Evolutionary conservation across 306 rosid species (phyloP).

Genomic region (Lathyrus sativus): DNA sequence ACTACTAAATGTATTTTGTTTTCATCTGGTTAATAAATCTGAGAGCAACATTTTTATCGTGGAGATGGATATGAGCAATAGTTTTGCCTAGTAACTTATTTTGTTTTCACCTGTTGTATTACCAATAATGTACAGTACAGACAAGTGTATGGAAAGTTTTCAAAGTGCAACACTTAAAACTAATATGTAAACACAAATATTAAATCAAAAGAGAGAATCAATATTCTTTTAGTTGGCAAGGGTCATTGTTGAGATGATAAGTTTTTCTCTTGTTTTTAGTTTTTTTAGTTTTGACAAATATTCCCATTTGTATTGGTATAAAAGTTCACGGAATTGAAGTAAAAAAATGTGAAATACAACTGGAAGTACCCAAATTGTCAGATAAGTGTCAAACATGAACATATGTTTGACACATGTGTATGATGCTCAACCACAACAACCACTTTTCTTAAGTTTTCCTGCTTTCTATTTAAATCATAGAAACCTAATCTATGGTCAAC

Average conservation of each 20-base stretch:
- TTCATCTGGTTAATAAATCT: neutral
- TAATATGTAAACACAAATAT: neutral
- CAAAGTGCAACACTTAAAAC: neutral
- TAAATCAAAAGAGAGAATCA: conserved; percentile 10
- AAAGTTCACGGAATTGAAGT: neutral
- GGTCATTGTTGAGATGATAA: neutral
- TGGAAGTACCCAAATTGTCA: neutral
- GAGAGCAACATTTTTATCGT: neutral
- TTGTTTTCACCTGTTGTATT: neutral
- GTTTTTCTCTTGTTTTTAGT: neutral
- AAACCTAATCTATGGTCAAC: conserved; percentile 10
- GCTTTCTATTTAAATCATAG: conserved; percentile 5
- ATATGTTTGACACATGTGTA: neutral
- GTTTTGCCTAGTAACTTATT: too few species aligned
- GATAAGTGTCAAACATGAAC: neutral
- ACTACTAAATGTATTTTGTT: conserved; percentile 10
- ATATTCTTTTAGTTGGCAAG: neutral
- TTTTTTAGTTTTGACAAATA: neutral
- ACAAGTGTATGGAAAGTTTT: neutral
- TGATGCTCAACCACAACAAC: neutral
- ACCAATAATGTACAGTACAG: neutral
- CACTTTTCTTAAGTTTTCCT: neutral
- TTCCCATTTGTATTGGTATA: neutral
- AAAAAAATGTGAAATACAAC: neutral
- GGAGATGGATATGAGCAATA: neutral